Percentiles rank a stretch among this genome's conserved stretches.
Conservation (phyloP, 805 yeast genomes). For the Tetrapisispora namnaoensis region DNA sequence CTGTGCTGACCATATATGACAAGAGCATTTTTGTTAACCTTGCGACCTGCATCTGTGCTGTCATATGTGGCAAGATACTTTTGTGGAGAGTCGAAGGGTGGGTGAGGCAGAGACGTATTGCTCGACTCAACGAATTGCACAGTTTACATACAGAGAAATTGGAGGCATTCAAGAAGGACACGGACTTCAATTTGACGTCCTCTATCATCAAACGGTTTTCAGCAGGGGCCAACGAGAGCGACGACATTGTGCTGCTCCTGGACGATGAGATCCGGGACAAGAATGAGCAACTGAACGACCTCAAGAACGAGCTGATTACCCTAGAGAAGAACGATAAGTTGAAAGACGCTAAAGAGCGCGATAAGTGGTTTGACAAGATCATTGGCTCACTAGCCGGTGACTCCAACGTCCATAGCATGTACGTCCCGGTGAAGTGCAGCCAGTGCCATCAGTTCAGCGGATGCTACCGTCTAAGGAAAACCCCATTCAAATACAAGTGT, state of each 20-base stretch:
- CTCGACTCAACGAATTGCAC: slow-evolving; percentile 29
- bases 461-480: slow-evolving; percentile 15
- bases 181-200: slow-evolving; percentile 68
- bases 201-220: slow-evolving; percentile 59
- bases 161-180: slow-evolving; percentile 57
- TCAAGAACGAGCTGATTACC: slow-evolving; percentile 25
- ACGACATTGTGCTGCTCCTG: slow-evolving; percentile 36
- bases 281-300: slow-evolving; percentile 31
- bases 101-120: neutral
- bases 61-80: neutral
- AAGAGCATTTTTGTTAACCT: neutral
- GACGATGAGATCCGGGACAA: slow-evolving; percentile 36
- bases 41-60: neutral
- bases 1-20: neutral
- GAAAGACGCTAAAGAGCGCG: slow-evolving; percentile 19
- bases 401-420: slow-evolving; percentile 10
- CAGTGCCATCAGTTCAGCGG: slow-evolving; percentile 20
- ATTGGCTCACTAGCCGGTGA: slow-evolving; percentile 25
- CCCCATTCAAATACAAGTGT: slow-evolving; percentile 20
- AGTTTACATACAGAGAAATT: slow-evolving; percentile 44
- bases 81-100: neutral
- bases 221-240: slow-evolving; percentile 40
- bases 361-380: slow-evolving; percentile 29
- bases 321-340: slow-evolving; percentile 7
- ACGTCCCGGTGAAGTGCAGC: slow-evolving; percentile 17